These are phyloP conservation scores for Candida stauntonica DNA, from an alignment of 805 yeast genomes.

Conservation along the genomic window DNA sequence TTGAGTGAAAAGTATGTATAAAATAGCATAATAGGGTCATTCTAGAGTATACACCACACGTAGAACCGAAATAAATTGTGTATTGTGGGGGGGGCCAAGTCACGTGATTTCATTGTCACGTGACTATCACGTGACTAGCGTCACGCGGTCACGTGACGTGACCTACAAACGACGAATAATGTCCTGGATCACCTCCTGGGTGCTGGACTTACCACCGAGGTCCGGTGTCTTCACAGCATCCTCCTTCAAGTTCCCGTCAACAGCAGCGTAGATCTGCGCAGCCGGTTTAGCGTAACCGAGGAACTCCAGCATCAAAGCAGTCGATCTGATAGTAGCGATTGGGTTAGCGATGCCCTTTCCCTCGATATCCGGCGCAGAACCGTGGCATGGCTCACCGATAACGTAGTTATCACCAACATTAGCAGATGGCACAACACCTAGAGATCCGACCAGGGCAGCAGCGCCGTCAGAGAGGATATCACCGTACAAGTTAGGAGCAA, in stretches of 20 bases:
- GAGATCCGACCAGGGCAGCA: slow-evolving; percentile 94
- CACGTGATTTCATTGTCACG: too few relatives aligned
- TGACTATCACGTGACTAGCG: too few relatives aligned
- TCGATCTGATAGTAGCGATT: slow-evolving; percentile 95
- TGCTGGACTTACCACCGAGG: slow-evolving; percentile 84
- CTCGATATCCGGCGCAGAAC: slow-evolving; percentile 98
- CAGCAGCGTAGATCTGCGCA: slow-evolving; percentile 87
- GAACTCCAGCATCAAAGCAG: slow-evolving; percentile 96
- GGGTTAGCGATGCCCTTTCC: slow-evolving; percentile 95
- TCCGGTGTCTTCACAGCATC: slow-evolving; percentile 83
- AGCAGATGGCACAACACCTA: slow-evolving; percentile 97
- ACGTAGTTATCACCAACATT: slow-evolving; percentile 96
- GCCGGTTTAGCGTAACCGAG: slow-evolving; percentile 90
- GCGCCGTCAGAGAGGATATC: slow-evolving; percentile 97
- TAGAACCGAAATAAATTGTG: too few relatives aligned
- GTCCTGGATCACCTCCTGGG: slow-evolving; percentile 84
- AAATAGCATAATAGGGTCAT: too few relatives aligned
- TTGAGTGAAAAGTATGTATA: too few relatives aligned
- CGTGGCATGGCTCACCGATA: slow-evolving; percentile 99
- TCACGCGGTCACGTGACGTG: too few relatives aligned
- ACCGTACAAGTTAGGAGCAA: slow-evolving; percentile 97
- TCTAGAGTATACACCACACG: too few relatives aligned
- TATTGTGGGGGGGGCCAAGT: not conserved
- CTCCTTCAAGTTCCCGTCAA: slow-evolving; percentile 85
- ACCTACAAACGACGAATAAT: slow-evolving; percentile 43